Percentiles rank a stretch among this genome's conserved stretches.
Evolutionary conservation across 306 rosid species (phyloP).

Genomic region (Senna siamea): DNA sequence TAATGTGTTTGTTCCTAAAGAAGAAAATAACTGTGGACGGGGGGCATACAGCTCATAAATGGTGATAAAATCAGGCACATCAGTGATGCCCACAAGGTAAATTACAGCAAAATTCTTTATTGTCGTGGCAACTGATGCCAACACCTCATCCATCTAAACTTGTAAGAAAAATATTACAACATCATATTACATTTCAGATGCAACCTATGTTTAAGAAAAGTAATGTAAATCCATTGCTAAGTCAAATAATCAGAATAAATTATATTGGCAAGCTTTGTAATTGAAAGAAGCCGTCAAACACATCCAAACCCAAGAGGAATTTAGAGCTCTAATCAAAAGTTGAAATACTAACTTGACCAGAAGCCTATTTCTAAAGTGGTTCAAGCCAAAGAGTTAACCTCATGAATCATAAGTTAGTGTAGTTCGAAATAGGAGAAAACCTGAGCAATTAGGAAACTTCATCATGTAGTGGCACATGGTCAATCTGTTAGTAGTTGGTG

Average conservation of each 20-base stretch:
- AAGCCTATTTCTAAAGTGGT: too few species aligned
- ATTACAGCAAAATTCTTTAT: constrained; percentile 86
- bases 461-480: too few species aligned
- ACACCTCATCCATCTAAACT: constrained; percentile 86
- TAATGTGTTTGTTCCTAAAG: constrained; percentile 95
- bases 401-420: neutral
- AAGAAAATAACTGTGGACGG: constrained; percentile 95
- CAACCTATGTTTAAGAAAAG: too few species aligned
- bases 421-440: too few species aligned
- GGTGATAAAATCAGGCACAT: constrained; percentile 96
- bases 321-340: neutral
- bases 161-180: constrained; percentile 25
- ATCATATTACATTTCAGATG: too few species aligned
- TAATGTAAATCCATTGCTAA: neutral
- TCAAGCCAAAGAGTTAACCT: neutral
- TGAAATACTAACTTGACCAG: neutral
- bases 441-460: too few species aligned
- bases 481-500: too few species aligned
- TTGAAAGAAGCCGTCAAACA: neutral
- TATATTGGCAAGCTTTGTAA: neutral
- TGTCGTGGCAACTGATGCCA: constrained; percentile 88
- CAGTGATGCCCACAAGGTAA: constrained; percentile 94
- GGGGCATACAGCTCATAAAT: constrained; percentile 91
- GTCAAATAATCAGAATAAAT: constrained; percentile 13
- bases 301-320: neutral